A percentile compares a stretch with the other conserved stretches of the same genome.
phyloP scores from a whole-genome alignment of 768 basidiomycete species.

The Lentinula boryana region DNA sequence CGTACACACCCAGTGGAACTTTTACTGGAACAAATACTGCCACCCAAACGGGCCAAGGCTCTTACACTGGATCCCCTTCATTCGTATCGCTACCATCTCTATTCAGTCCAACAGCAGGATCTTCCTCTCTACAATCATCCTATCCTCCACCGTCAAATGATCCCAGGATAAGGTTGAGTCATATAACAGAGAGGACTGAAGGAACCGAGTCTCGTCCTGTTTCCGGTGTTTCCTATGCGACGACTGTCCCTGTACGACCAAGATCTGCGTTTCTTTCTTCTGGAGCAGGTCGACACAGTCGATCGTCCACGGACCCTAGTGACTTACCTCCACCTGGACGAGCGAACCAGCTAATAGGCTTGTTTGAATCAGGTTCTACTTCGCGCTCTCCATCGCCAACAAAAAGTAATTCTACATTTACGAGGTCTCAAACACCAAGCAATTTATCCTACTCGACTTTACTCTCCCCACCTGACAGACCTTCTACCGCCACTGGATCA shows the following conservation, averaged over 20 bases:
- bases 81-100: constrained; percentile 37
- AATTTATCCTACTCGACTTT: constrained; percentile 23
- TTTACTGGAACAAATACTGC: constrained; percentile 17
- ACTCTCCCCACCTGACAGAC: constrained; percentile 42
- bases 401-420: constrained; percentile 35
- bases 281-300: constrained; percentile 33
- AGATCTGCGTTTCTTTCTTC: constrained; percentile 41
- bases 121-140: constrained; percentile 1
- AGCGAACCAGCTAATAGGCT: constrained; percentile 66
- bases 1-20: constrained; percentile 13
- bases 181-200: constrained; percentile 76
- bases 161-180: constrained; percentile 53
- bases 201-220: constrained; percentile 54
- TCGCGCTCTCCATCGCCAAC: constrained; percentile 43
- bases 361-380: constrained; percentile 52
- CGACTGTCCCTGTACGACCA: constrained; percentile 27
- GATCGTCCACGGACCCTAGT: constrained; percentile 54
- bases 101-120: constrained; percentile 25
- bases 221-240: constrained; percentile 32
- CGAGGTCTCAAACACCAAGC: constrained; percentile 21
- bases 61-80: constrained; percentile 43
- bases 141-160: constrained; percentile 24
- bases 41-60: constrained; percentile 19
- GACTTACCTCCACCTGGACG: constrained; percentile 49
- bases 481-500: constrained; percentile 22